Evolutionary conservation across 208 protist genomes (phyloP), one percentile per base, ranked within the genome.

Genomic region (Crithidia brevicula): DNA sequence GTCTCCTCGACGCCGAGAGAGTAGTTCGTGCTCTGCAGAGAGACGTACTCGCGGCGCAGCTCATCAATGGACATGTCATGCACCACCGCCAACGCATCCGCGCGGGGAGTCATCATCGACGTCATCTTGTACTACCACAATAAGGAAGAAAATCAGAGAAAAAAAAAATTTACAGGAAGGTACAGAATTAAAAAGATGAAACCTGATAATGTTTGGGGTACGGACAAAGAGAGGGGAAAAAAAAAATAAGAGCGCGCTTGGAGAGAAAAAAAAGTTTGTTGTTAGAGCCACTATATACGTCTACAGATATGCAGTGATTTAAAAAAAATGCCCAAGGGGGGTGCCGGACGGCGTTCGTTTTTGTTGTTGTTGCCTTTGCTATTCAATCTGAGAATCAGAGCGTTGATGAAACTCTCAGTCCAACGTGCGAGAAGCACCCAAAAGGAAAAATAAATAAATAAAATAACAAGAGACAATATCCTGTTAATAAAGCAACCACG

Each of bases 11-110:
- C 58, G 16, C 43, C 45, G 5, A 92, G 67, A 2, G 58, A 62
- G 42, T 73, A 77, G 63, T 83, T 62, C 16, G 47, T 64, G 16
- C 60, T 66, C 57, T 81, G 77, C 13, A 92, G 71, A 0, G 76
- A 59, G 28, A 92, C 76, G 42, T 84, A 92, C 63, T 95, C 77
- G 9, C 67, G 59, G 0, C 75, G 78, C 22, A 96, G 65, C 38
- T 87, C 86, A 20, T 87, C 83, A 15, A 71, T 62, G 9, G 81
- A 74, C 90, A 95, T 87, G 22, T 83, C 60, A 40, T 81, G 65
- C 25, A 82, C 53, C n/a, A 57, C 33, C 25, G 49, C 53, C 34
- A 79, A 46, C 5, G 33, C 53, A 15, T 66, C 52, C 10, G 56
- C 58, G 20, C 59, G 71, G 4, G 71, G 72, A 1, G 79, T 71